phyloP scores from a whole-genome alignment of 2,329 filamentous ascomycete genomes.

The Xylaria sp. region DNA sequence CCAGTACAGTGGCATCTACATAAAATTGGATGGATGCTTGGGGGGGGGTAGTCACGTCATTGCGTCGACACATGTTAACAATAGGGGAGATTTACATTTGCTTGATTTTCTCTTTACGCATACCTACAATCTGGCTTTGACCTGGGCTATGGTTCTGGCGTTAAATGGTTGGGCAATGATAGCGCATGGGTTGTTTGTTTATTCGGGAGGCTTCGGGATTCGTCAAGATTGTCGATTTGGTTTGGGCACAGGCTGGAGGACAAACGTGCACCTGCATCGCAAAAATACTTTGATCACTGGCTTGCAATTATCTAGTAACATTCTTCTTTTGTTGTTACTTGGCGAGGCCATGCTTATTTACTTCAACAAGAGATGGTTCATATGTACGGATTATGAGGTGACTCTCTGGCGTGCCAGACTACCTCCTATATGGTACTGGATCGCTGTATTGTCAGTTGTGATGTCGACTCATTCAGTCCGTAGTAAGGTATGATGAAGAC shows the following conservation, averaged over 20 bases:
- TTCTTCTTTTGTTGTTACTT: too few species aligned
- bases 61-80: constrained; percentile 18
- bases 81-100: constrained; percentile 13
- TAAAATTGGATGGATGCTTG: constrained; percentile 13
- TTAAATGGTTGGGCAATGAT: constrained; percentile 20
- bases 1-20: constrained; percentile 10
- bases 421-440: too few species aligned
- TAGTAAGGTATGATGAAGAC: too few species aligned
- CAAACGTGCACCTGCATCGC: constrained; percentile 9
- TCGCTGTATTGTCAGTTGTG: too few species aligned
- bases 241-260: constrained; percentile 5
- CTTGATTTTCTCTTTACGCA: constrained; percentile 21
- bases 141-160: constrained; percentile 21
- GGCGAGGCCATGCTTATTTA: too few species aligned
- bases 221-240: constrained; percentile 13
- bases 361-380: too few species aligned
- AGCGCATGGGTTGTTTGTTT: constrained; percentile 10
- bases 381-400: too few species aligned
- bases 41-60: background rate
- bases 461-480: too few species aligned
- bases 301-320: constrained; percentile 5
- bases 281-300: constrained; percentile 3
- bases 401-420: too few species aligned
- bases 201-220: constrained; percentile 15
- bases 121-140: constrained; percentile 12